Evolutionary conservation across 1,139 yeast species (phyloP).

Genomic region (Diutina pseudorugosa): DNA sequence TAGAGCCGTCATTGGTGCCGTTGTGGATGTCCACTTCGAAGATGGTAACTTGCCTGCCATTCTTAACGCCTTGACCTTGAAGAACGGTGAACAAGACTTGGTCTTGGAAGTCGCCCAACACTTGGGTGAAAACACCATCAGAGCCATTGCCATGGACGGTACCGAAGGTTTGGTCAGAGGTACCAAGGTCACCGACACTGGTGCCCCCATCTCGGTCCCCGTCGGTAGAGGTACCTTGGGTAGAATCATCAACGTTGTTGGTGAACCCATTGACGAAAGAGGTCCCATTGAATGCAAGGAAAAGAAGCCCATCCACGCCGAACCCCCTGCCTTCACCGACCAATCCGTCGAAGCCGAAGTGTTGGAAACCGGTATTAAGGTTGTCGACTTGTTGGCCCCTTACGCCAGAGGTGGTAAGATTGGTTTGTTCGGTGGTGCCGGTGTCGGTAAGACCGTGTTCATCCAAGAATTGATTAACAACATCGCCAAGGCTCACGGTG

Average conservation of each 20-base stretch:
- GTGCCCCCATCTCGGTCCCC: constrained; percentile 97
- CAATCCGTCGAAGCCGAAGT: constrained; percentile 98
- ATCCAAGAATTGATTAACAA: constrained; percentile 99
- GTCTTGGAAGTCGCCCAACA: constrained; percentile 98
- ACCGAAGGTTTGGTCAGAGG: constrained; percentile 99
- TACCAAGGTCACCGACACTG: constrained; percentile 82
- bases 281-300: constrained; percentile 91
- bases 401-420: constrained; percentile 99
- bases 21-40: constrained; percentile 97
- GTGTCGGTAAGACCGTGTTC: constrained; percentile 99
- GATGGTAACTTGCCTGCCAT: constrained; percentile 96
- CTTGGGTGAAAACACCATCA: constrained; percentile 98
- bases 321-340: constrained; percentile 90
- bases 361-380: constrained; percentile 99
- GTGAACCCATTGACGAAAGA: constrained; percentile 99
- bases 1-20: constrained; percentile 99
- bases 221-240: constrained; percentile 99
- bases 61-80: constrained; percentile 89
- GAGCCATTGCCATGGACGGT: constrained; percentile 99
- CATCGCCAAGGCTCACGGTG: constrained; percentile 99
- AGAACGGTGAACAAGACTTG: constrained; percentile 55
- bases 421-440: constrained; percentile 99
- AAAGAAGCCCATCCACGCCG: constrained; percentile 97
- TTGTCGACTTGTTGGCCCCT: constrained; percentile 97
- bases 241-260: constrained; percentile 95